phyloP scores from a whole-genome alignment of 108 stramenopile species.

The Heterococcus sp. region DNA sequence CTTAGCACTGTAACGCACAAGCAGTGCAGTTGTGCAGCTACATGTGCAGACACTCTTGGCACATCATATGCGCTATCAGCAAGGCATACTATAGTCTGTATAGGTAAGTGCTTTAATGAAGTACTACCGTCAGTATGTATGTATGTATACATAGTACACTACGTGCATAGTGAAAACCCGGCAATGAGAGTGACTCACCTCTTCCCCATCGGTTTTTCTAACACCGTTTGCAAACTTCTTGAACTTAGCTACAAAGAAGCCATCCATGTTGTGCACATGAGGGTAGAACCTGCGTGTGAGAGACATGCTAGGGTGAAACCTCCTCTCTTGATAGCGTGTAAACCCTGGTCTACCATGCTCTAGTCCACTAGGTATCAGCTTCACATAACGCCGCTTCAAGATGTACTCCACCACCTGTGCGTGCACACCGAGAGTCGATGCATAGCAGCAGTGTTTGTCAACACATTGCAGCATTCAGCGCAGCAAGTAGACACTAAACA shows the following conservation, averaged over 20 bases:
- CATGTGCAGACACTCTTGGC: no score
- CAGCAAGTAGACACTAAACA: no score
- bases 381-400: slow-evolving; percentile 85
- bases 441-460: no score
- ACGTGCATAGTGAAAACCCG: neutral
- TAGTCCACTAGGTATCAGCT: slow-evolving; percentile 79
- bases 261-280: slow-evolving; percentile 99
- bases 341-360: slow-evolving; percentile 63
- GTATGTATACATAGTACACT: neutral
- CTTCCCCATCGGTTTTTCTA: slow-evolving; percentile 1
- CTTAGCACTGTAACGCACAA: no score
- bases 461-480: no score
- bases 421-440: no score
- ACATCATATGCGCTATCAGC: neutral
- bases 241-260: slow-evolving; percentile 97
- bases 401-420: slow-evolving; percentile 88
- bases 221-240: slow-evolving; percentile 73
- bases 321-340: slow-evolving; percentile 70
- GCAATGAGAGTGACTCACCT: neutral
- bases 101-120: neutral
- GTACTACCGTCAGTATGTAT: no score
- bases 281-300: slow-evolving; percentile 94
- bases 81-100: neutral
- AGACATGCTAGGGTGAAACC: slow-evolving; percentile 93
- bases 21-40: no score